phyloP scores from a whole-genome alignment of 805 yeast genomes.

The Kluyveromyces nonfermentans region DNA sequence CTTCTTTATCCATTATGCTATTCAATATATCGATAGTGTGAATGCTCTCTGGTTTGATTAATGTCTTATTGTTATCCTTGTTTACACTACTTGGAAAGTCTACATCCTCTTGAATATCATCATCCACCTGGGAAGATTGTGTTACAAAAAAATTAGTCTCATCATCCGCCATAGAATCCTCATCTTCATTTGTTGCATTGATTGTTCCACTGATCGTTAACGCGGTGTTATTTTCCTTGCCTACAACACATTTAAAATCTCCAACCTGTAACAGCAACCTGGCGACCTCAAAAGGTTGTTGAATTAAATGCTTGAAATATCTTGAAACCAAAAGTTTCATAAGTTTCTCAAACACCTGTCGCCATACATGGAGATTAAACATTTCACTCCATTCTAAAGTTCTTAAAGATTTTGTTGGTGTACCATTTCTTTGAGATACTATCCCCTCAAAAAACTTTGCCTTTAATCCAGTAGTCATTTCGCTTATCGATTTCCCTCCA shows the following conservation, averaged over 20 bases:
- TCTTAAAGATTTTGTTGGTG: slow-evolving; percentile 4
- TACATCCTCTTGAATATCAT: slow-evolving; percentile 7
- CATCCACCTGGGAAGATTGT: slow-evolving; percentile 14
- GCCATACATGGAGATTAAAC: slow-evolving; percentile 48
- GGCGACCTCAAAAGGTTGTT: slow-evolving; percentile 86
- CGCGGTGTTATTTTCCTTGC: neutral
- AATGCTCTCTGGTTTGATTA: slow-evolving; percentile 47
- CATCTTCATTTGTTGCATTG: slow-evolving; percentile 9
- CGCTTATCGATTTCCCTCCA: slow-evolving; percentile 4
- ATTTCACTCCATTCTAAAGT: slow-evolving; percentile 62
- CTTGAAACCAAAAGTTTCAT: slow-evolving; percentile 53
- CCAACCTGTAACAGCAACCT: slow-evolving; percentile 77
- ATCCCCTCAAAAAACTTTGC: slow-evolving; percentile 4
- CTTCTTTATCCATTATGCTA: slow-evolving; percentile 58
- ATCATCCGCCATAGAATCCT: slow-evolving; percentile 25
- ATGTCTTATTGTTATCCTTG: slow-evolving; percentile 33
- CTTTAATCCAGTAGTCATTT: slow-evolving; percentile 7
- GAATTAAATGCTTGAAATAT: slow-evolving; percentile 57
- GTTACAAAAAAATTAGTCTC: slow-evolving; percentile 37
- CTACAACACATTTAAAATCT: slow-evolving; percentile 34
- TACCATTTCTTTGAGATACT: slow-evolving; percentile 1
- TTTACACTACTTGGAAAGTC: slow-evolving; percentile 16
- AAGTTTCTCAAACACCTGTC: slow-evolving; percentile 47
- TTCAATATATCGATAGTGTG: slow-evolving; percentile 60
- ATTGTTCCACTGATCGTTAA: slow-evolving; percentile 1